Conservation (phyloP, 176 grass and related monocot species). For the Zoysia japonica region DNA sequence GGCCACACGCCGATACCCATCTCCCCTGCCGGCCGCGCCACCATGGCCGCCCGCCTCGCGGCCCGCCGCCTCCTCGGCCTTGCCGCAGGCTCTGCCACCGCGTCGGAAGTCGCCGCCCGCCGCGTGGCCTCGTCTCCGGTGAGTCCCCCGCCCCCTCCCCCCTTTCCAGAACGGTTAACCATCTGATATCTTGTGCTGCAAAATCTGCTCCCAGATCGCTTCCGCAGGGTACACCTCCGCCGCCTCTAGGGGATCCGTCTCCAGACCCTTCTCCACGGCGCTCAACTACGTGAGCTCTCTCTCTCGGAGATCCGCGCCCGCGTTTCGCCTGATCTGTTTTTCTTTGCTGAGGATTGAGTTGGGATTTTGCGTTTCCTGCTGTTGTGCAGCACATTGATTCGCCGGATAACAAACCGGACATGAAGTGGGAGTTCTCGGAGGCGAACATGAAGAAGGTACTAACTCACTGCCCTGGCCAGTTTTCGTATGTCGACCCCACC, state of each 20-base stretch:
- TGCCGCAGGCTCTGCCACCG: conserved; percentile 9
- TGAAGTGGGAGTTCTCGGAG: conserved; percentile 74
- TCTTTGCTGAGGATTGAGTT: conserved; percentile 19
- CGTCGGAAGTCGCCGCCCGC: conserved; percentile 16
- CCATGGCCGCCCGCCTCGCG: conserved; percentile 65
- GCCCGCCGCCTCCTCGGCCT: conserved; percentile 61
- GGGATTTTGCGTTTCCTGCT: conserved; percentile 12
- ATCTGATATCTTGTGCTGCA: conserved; percentile 13
- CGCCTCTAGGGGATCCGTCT: neutral
- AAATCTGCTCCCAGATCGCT: conserved; percentile 38
- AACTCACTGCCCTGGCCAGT: neutral
- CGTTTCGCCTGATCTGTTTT: conserved; percentile 44
- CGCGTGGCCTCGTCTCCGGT: conserved; percentile 38
- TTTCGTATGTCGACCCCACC: neutral
- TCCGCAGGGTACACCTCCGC: conserved; percentile 19
- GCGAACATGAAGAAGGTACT: conserved; percentile 78
- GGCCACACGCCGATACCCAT: conserved; percentile 33
- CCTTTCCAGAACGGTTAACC: neutral
- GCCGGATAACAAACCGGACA: conserved; percentile 71
- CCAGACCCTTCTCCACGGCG: conserved; percentile 66
- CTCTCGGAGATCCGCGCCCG: conserved; percentile 27
- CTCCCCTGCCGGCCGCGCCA: conserved; percentile 32
- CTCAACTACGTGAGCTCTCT: conserved; percentile 76
- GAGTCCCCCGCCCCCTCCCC: neutral
- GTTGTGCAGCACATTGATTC: conserved; percentile 87